Evolutionary conservation across 2,329 filamentous ascomycete species (phyloP), one percentile per base, ranked within the genome.

Genomic region (Mycosphaerella arachidis): DNA sequence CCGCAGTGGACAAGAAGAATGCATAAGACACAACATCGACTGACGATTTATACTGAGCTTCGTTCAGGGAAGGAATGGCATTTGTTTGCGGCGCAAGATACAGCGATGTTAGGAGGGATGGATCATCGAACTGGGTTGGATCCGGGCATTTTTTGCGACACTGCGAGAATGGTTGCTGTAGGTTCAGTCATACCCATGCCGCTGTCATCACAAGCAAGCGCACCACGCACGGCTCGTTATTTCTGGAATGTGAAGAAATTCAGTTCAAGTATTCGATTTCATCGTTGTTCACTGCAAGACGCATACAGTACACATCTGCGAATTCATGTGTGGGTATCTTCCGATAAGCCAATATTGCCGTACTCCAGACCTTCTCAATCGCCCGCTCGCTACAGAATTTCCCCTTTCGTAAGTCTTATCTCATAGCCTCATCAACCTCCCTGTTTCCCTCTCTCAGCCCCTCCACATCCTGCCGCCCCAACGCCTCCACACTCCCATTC

Each of bases 401-500:
- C 24, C 24, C 24, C 24, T 24, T 24, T 24, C 24, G 24, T 3
- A 24, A 24, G 24, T 24, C 24, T 24, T 24, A 24, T 24, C 68
- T 62, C 63, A 70, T 67, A 24, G 62, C 64, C 57, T 68, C 67
- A 51, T 73, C 70, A 24, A 70, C 67, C 13, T 67, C 68, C 20
- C 70, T 64, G n/a, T 64, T 64, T 55, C 69, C 67, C 33, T 70
- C 68, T 48, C 63, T 65, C 60, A 70, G 46, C n/a, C 62, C 65
- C n/a, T 72, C 66, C 61, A 72, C 59, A 43, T 71, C 64, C 43
- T 71, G 68, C 3, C 64, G 58, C 43, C 68, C 58, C 64, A 81
- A 72, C 43, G 75, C 73, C 45, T 74, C 72, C 30, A 77, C 77
- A 58, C 75, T 76, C 8, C 75, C 78, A 66, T 86, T 82, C 48